These are phyloP conservation scores for Vairimorpha necatrix DNA, from an alignment of 371 early-diverging fungal species.

Conservation along the genomic window DNA sequence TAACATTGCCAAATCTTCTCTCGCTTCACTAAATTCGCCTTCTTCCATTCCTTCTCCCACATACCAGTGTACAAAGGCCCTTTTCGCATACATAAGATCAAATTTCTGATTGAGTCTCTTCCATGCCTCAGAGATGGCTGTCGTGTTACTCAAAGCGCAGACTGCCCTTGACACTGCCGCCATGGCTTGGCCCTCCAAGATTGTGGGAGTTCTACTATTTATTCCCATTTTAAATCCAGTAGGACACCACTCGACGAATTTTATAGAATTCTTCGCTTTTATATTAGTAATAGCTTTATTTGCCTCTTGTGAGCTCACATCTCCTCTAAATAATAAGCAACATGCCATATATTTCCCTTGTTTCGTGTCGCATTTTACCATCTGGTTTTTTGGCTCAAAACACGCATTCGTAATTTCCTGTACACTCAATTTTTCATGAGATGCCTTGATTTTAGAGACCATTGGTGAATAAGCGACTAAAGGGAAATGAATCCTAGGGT, in stretches of 20 bases:
- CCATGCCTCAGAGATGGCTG: constrained; percentile 91
- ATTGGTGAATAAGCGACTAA: constrained; percentile 85
- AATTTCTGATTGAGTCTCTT: constrained; percentile 85
- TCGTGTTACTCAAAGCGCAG: constrained; percentile 87
- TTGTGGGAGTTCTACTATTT: constrained; percentile 78
- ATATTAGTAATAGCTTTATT: constrained; percentile 76
- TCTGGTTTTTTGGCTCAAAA: constrained; percentile 85
- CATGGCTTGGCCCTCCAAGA: constrained; percentile 81
- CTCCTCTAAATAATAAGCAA: constrained; percentile 84
- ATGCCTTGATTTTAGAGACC: constrained; percentile 77
- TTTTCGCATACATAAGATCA: constrained; percentile 87
- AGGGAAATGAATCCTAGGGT: constrained; percentile 85
- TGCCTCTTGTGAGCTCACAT: constrained; percentile 75
- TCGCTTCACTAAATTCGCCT: constrained; percentile 98
- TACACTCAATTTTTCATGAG: constrained; percentile 81
- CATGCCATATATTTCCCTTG: constrained; percentile 91
- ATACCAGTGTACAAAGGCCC: constrained; percentile 96
- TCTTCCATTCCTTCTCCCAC: constrained; percentile 82
- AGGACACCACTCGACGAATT: constrained; percentile 95
- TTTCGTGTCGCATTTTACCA: constrained; percentile 87
- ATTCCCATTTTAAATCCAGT: constrained; percentile 94
- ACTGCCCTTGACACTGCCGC: constrained; percentile 83
- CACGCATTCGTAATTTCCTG: constrained; percentile 81
- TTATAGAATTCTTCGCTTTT: constrained; percentile 72
- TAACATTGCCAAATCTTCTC: constrained; percentile 95